Conservation (phyloP, 1,284 basidiomycete species). For the Cerrena zonata region DNA sequence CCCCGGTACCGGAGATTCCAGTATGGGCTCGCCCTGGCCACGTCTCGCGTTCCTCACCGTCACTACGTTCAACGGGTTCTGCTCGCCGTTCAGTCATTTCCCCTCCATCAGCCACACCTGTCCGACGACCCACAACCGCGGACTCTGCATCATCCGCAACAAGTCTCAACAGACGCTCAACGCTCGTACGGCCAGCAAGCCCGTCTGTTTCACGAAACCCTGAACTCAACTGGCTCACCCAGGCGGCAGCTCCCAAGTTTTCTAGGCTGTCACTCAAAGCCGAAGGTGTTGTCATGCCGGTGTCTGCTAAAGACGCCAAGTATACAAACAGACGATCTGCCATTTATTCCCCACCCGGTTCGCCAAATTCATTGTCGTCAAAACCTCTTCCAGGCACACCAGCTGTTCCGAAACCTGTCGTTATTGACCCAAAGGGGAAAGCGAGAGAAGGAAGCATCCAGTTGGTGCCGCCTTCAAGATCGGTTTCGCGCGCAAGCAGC, state of each 20-base stretch:
- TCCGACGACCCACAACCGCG: constrained; percentile 11
- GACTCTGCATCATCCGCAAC: neutral
- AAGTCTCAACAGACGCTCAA: constrained; percentile 1
- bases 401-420: neutral
- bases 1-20: constrained; percentile 13
- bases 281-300: constrained; percentile 38
- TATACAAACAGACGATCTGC: constrained; percentile 12
- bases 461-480: neutral
- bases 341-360: constrained; percentile 1
- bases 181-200: constrained; percentile 1
- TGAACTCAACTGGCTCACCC: constrained; percentile 35
- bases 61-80: neutral
- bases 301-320: constrained; percentile 29
- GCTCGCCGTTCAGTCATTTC: neutral
- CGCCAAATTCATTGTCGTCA: no score
- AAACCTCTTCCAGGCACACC: no score
- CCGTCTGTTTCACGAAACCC: constrained; percentile 19
- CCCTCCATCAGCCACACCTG: constrained; percentile 2
- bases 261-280: constrained; percentile 35
- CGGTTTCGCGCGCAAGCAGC: neutral
- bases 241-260: constrained; percentile 39
- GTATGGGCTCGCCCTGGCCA: constrained; percentile 10
- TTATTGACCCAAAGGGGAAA: constrained; percentile 1
- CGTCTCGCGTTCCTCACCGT: neutral
- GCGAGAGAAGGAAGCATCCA: neutral